Evolutionary conservation across 495 filamentous ascomycete species (phyloP), one percentile per base, ranked within the genome.

Genomic region (Tuber melanosporum): DNA sequence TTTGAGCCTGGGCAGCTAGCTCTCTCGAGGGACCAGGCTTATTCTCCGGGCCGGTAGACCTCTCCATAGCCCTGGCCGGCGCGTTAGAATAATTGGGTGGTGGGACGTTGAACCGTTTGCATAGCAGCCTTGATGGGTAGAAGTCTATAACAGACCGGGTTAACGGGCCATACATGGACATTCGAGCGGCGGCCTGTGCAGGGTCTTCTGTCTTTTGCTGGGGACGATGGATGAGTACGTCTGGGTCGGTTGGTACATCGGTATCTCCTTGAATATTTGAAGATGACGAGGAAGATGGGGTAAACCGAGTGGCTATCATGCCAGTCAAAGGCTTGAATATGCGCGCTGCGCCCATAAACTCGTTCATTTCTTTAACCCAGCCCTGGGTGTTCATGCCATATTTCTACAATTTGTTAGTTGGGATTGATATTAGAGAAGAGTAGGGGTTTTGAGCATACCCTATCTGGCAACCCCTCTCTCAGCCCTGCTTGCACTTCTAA

Each of bases 261-360:
- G 74, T 52, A 66, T 43, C 71, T 7, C 70, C 78, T 66, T 76
- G 83, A 32, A 85, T 85, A 76, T 88, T 86, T 6, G 87, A 86
- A 41, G 86, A 83, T 1, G 83, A 78, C 1, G 85, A 85, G 7
- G 91, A 88, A 0, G 93, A 91, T 5, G 91, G 91, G 0, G 93
- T 98, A 82, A 99, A 99, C 6, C 94, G 90, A 41, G 92, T 92
- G 26, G 95, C 95, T 92, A 99, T 98, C 76, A 92, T 87, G 0
- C 93, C 93, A 43, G 91, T 92, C 87, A 97, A 91, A 1, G 95
- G 95, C 83, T 92, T 94, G 87, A 98, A 98, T 10, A 98, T 94
- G 81, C 91, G 88, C 10, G 96, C 95, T 44, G 93, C 95, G 76
- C 91, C 92, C 62, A 90, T 88, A 83, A 99, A 99, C 83, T 99